Conservation (phyloP, 2,329 filamentous ascomycete species). For the Penicillium psychrosexuale region DNA sequence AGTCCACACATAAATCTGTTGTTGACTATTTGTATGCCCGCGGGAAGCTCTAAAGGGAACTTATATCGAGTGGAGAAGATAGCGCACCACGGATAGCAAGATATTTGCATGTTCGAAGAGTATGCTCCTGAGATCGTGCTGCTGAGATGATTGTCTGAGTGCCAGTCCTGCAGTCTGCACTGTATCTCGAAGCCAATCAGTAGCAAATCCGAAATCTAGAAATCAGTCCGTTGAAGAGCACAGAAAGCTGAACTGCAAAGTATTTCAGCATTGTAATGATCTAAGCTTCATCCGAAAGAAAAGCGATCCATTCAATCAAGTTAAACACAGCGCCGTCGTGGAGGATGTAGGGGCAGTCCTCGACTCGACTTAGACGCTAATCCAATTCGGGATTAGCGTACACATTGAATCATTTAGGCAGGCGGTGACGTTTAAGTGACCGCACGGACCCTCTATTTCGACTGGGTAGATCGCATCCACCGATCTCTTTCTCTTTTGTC, state of each 20-base stretch:
- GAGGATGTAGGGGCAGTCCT: background rate
- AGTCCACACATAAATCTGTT: background rate
- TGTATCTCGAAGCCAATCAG: background rate
- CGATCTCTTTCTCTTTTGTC: background rate
- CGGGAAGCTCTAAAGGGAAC: background rate
- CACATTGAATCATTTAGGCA: background rate
- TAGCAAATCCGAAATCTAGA: background rate
- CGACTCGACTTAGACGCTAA: background rate
- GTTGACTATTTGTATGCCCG: background rate
- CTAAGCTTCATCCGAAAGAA: background rate
- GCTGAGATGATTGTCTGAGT: background rate
- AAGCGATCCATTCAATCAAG: background rate
- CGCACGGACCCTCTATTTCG: background rate
- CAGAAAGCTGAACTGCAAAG: background rate
- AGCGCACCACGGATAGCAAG: no score
- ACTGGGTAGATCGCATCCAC: background rate
- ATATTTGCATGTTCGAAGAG: background rate
- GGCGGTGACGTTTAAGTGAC: background rate
- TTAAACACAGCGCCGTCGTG: no score
- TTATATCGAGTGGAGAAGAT: background rate
- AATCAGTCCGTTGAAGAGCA: background rate
- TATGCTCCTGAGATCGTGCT: background rate
- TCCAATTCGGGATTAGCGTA: background rate
- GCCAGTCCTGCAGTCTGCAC: background rate
- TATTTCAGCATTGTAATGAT: no score